Evolutionary conservation across 176 grass and related monocot genomes (phyloP), one percentile per base, ranked within the genome.

Genomic region (Puya raimondii): DNA sequence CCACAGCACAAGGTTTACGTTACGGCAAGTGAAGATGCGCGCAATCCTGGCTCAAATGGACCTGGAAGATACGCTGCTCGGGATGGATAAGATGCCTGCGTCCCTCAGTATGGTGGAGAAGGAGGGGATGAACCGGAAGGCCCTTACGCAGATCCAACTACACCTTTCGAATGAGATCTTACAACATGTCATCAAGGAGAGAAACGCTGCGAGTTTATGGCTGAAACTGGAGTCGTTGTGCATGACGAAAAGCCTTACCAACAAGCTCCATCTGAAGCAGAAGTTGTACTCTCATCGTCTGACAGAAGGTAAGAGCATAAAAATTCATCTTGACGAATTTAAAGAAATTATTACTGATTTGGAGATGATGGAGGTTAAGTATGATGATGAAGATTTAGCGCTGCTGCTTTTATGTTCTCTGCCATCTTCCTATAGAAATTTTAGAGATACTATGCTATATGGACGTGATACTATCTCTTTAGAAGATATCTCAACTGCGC

Each of bases 11-110:
- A 65, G 48, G 3, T 79, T 72, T 23, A 48, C 52, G 0, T 9
- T 80, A 8, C 70, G 65, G 58, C 59, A 80, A 66, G 69, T 72
- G 1, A 58, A 70, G 42, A 71, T 70, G 54, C 47, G 5, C 47
- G 42, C 59, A 9, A 15, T 65, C 11, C 20, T 65, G 5, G 47
- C 59, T 2, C 59, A 64, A 12, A 12, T 13, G 3, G 72, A 74
- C 25, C 11, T 65, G 9, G 63, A 66, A n/a, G 63, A 75, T 33
- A 49, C 49, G 9, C 23, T 76, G 3, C 23, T 66, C 0, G 0
- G 4, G 0, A 51, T 54, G 10, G 51, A 51, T 0, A 57, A 75
- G 5, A 70, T 66, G 0, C 2, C 12, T 0, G 20, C 2, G 0
- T 16, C n/a, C 0, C 47, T 22, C 23, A 22, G 13, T 1, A 1